Base-by-base conservation (phyloP, 768 basidiomycete genomes). In the Amanita brunnescens region DNA sequence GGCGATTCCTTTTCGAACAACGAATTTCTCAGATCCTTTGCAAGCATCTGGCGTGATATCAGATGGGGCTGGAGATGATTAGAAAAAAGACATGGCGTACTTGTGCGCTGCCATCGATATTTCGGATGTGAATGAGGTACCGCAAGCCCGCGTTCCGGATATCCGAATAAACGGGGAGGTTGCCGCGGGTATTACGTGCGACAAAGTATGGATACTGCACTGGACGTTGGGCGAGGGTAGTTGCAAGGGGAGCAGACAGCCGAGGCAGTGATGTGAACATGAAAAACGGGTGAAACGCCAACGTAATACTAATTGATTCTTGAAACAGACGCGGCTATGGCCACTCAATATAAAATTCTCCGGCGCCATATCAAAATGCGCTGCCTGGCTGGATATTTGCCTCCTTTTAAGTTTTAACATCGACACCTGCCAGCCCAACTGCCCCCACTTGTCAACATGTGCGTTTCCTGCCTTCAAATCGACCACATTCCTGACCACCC, bases 121-220 rank as follows among this genome's bases (percentile, higher is more conserved):
- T 85, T 47, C 81, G 77, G 52, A 91, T 72, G 40, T 76, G 71
- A 39, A 84, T 65, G 32, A 77, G 68, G 54, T 79, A 68, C 50
- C 79, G 77, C 3, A 80, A 76, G 53, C 83, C 77, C 26, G 67
- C 78, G 62, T 84, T 87, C 55, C 83, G 80, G 40, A 86, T 62
- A 62, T 89, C 84, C 24, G 83, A 77, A 64, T 88, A 88, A 21
- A 91, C 84, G 39, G 87, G 87, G 26, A 90, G 72, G 43, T 77
- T 76, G 29, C 85, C 83, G 45, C 73, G 73, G 42, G 76, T 64
- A 64, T 86, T 89, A 54, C 87, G 78, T 18, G 78, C 75, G 40
- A 91, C 71, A 54, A 75, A 77, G 67, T 87, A 91, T 24, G 67
- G 60, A 42, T 64, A n/a, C 37, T 49, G 37, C n/a, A 32, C 48